These are phyloP conservation scores for Silene noctiflora DNA, from an alignment of 179 eudicot genomes.

Conservation along the genomic window DNA sequence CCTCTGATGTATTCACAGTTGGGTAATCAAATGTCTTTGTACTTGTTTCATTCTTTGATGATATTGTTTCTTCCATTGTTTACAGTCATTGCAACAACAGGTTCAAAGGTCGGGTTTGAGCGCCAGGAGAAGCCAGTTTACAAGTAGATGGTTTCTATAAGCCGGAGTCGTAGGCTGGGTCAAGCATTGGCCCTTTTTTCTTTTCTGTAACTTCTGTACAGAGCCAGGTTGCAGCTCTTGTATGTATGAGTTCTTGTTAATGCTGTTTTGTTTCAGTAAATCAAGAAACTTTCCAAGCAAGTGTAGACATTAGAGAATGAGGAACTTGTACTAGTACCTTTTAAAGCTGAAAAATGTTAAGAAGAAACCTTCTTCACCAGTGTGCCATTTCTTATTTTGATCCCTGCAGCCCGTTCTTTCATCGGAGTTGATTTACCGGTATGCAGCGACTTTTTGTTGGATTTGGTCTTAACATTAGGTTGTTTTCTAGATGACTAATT, in stretches of 20 bases:
- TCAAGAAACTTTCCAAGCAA: constrained; percentile 30
- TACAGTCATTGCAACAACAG: constrained; percentile 19
- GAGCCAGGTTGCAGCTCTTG: constrained; percentile 67
- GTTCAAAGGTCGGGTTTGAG: constrained; percentile 19
- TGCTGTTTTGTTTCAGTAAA: constrained; percentile 34
- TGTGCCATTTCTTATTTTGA: background rate
- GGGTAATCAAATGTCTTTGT: background rate
- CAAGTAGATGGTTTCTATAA: constrained; percentile 23
- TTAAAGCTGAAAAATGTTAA: background rate
- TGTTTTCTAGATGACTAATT: too few relatives aligned
- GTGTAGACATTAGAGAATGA: constrained; percentile 24
- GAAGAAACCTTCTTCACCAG: background rate
- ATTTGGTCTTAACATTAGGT: too few relatives aligned
- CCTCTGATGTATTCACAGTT: background rate
- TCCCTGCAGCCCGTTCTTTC: background rate
- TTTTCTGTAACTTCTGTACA: constrained; percentile 57
- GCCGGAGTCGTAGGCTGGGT: constrained; percentile 24
- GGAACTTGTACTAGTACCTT: constrained; percentile 20
- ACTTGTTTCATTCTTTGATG: background rate
- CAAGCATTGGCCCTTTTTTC: constrained; percentile 22
- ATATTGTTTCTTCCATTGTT: background rate
- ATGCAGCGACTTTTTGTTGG: too few relatives aligned
- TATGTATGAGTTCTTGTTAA: constrained; percentile 59
- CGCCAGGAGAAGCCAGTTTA: constrained; percentile 26
- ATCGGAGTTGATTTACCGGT: too few relatives aligned